phyloP scores from a whole-genome alignment of 129 eudicot genomes.

The Logfia minima region DNA sequence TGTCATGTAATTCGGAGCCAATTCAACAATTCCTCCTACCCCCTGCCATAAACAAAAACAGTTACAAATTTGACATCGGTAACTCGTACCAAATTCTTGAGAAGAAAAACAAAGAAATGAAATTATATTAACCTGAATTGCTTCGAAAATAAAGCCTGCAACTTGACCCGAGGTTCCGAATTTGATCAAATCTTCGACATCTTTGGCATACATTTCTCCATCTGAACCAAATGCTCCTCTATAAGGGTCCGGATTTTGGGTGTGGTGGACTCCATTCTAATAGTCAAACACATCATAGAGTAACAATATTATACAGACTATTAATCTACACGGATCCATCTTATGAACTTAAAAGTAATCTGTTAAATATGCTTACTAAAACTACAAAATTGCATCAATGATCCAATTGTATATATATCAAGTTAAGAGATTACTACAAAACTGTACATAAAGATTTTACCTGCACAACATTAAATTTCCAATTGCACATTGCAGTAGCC shows the following conservation, averaged over 20 bases:
- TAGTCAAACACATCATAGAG: neutral
- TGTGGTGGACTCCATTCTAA: constrained; percentile 78
- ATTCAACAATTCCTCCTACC: constrained; percentile 77
- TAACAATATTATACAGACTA: neutral
- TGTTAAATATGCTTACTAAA: too few species aligned
- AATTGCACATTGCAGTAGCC: constrained; percentile 66
- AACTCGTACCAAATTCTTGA: neutral
- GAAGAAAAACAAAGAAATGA: neutral
- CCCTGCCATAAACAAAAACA: constrained; percentile 38
- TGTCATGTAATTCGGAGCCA: constrained; percentile 70
- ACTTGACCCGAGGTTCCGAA: constrained; percentile 71
- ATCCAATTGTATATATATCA: neutral
- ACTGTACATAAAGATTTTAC: constrained; percentile 11
- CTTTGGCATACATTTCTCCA: constrained; percentile 66
- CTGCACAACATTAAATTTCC: constrained; percentile 78
- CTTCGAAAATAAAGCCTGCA: constrained; percentile 73
- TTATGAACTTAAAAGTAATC: too few species aligned
- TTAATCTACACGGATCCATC: neutral
- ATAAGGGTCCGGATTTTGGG: constrained; percentile 72
- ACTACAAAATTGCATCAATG: too few species aligned
- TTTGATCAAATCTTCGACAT: constrained; percentile 60
- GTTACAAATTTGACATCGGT: too few species aligned
- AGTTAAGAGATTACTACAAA: neutral
- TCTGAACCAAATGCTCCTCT: constrained; percentile 76
- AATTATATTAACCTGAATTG: constrained; percentile 37